Base-by-base conservation (phyloP, 2,329 filamentous ascomycete genomes). In the Phaeosphaeriaceae sp. region DNA sequence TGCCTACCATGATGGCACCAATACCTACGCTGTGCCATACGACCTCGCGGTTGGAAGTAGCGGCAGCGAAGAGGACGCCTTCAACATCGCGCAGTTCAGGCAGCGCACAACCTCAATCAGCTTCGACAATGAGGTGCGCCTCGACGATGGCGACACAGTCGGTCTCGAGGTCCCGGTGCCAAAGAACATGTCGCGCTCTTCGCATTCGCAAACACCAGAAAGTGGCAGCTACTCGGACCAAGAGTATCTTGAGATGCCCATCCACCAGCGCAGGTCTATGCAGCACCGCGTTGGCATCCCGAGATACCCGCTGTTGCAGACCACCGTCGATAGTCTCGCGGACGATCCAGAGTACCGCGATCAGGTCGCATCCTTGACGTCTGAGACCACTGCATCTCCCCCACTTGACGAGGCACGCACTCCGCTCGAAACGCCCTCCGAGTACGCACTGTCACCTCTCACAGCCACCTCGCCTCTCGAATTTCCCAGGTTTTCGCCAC, bases 291-390 rank as follows among this genome's bases (percentile, higher is more conserved):
- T 67, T 15, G 67, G 63, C 42, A 65, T 74, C 33, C 62, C 69
- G 17, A 58, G 74, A 27, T 76, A 77, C 57, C 73, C 76, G 9
- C 68, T 78, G n/a, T 67, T 73, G 22, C 73, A 74, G 57, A 54
- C 74, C 10, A 77, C 73, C 33, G 73, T 75, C 13, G 73, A 77
- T 51, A 67, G 70, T 36, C 65, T 76, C 20, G 68, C 66, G 3
- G 62, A 62, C 19, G 63, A 70, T 46, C 55, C 62, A 11, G 68
- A 71, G 50, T 73, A 69, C 58, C 65, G 58, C 44, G 76, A 78
- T 47, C 73, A 76, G 46, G 74, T 79, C 17, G 77, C 78, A 13
- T 80, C 78, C 4, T 60, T 80, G 47, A 81, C 78, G 2, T 80
- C 79, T n/a, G 78, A 74, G 44, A 68, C 76, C n/a, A 79, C 78